Percentiles rank a stretch among this genome's conserved stretches.
Evolutionary conservation across 2,329 filamentous ascomycete genomes (phyloP).

Genomic region (Phyllosticta capitalensis): DNA sequence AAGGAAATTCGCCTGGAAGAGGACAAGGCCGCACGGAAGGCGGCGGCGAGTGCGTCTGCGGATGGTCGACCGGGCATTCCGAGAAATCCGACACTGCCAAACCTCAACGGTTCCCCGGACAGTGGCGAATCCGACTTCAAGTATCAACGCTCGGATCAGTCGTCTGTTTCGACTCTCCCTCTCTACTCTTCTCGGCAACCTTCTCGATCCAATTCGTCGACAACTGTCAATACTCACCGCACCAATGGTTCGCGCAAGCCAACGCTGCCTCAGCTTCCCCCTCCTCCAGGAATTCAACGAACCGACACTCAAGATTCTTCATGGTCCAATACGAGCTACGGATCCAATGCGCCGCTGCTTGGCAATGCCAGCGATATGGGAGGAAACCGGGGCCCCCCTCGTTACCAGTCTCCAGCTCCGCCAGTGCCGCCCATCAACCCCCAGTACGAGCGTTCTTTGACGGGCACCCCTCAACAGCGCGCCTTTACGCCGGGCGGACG

Average conservation of each 20-base stretch:
- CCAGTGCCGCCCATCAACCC: slow-evolving; percentile 20
- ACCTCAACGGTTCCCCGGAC: not conserved
- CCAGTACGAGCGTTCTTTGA: slow-evolving; percentile 3
- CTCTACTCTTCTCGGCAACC: slow-evolving; percentile 44
- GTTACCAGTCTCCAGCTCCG: slow-evolving; percentile 19
- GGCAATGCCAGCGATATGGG: slow-evolving; percentile 53
- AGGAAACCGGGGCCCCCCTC: slow-evolving; percentile 14
- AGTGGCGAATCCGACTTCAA: not conserved
- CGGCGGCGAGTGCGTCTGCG: slow-evolving; percentile 28
- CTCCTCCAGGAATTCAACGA: slow-evolving; percentile 27
- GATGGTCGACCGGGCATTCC: slow-evolving; percentile 29
- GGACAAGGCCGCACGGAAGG: slow-evolving; percentile 21
- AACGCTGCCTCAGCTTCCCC: slow-evolving; percentile 3
- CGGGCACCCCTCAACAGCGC: slow-evolving; percentile 16
- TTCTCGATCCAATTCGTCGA: slow-evolving; percentile 43
- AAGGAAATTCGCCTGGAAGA: slow-evolving; percentile 44
- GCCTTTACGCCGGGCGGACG: slow-evolving; percentile 6
- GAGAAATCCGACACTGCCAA: slow-evolving; percentile 29
- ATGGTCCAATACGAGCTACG: slow-evolving; percentile 47
- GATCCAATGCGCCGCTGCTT: slow-evolving; percentile 55
- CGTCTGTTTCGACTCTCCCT: slow-evolving; percentile 29
- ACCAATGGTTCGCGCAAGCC: not conserved
- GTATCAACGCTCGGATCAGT: slow-evolving; percentile 18
- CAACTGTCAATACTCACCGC: not conserved
- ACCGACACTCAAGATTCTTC: slow-evolving; percentile 47